Conservation (phyloP, 257 asterid genomes). For the Apocynum venetum region DNA sequence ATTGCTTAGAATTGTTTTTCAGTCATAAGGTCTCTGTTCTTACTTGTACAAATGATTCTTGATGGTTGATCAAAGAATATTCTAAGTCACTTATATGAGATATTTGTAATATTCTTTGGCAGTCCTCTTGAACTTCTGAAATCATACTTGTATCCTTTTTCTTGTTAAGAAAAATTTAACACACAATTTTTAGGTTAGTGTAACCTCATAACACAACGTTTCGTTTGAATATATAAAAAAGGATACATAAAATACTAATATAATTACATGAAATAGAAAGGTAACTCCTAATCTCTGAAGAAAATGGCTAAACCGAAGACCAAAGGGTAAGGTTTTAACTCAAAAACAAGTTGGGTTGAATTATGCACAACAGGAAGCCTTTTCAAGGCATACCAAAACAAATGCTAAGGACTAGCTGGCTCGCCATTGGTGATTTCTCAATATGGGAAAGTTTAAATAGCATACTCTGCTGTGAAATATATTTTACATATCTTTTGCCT, state of each 20-base stretch:
- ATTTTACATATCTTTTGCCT: background rate
- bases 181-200: background rate
- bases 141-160: too few species aligned
- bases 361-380: background rate
- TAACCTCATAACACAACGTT: background rate
- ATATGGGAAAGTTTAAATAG: background rate
- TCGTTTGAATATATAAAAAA: background rate
- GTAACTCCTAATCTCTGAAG: background rate
- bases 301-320: background rate
- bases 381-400: background rate
- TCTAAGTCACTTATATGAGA: too few species aligned
- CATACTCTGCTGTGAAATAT: background rate
- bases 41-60: too few species aligned
- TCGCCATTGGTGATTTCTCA: background rate
- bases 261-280: background rate
- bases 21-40: too few species aligned
- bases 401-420: background rate
- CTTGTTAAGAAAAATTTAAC: too few species aligned
- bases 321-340: background rate
- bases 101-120: too few species aligned
- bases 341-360: background rate
- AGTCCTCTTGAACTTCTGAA: too few species aligned
- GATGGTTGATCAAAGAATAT: too few species aligned
- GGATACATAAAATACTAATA: background rate
- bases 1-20: too few species aligned